A percentile compares a stretch with the other conserved stretches of the same genome.
Conservation (phyloP, 306 rosid genomes). For the Morella rubra region DNA sequence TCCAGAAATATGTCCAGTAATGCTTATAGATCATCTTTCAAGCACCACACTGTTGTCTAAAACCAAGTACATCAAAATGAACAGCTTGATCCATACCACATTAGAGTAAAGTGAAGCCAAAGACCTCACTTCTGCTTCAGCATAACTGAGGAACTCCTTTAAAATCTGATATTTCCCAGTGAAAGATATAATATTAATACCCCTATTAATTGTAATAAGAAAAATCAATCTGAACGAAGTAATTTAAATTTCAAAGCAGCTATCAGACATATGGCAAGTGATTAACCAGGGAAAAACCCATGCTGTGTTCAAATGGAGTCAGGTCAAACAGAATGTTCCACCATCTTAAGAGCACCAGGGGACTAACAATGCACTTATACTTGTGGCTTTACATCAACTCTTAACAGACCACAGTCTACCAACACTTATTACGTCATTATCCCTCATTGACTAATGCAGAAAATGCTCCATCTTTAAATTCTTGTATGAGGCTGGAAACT, state of each 20-base stretch:
- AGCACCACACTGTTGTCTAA: constrained; percentile 18
- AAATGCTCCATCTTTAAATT: constrained; percentile 8
- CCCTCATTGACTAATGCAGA: not conserved
- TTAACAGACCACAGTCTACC: not conserved
- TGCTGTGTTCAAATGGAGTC: not conserved
- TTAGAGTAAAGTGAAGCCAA: constrained; percentile 73
- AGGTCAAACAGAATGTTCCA: not conserved
- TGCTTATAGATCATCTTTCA: constrained; percentile 15
- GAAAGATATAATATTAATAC: constrained; percentile 9
- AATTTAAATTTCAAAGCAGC: constrained; percentile 5
- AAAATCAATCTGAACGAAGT: constrained; percentile 14
- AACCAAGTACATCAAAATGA: constrained; percentile 23
- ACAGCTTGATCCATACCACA: constrained; percentile 58
- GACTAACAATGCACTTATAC: not conserved
- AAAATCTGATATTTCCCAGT: constrained; percentile 45
- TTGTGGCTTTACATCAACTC: not conserved
- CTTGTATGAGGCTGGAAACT: constrained; percentile 1
- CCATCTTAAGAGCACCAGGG: not conserved
- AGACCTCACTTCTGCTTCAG: constrained; percentile 83
- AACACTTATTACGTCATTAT: not conserved
- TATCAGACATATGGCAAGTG: not conserved
- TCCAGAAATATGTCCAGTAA: constrained; percentile 22
- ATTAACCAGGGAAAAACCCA: not conserved
- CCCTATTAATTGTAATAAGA: not conserved
- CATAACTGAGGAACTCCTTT: constrained; percentile 63